Conservation (phyloP, 495 filamentous ascomycete species). For the Hypoxylon perforatum region DNA sequence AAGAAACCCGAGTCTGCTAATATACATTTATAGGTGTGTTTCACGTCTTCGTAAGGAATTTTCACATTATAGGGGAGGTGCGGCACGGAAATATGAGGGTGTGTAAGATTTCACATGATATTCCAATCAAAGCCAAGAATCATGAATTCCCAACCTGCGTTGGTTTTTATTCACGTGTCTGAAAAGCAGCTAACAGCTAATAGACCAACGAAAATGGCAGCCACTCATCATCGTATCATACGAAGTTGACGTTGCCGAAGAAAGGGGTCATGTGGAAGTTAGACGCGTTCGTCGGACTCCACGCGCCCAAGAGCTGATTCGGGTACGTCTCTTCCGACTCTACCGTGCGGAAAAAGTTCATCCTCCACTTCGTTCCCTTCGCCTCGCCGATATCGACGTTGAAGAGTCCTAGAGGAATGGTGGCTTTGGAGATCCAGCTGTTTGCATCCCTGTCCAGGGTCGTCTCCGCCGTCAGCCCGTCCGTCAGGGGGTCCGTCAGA, state of each 20-base stretch:
- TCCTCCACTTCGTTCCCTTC: conserved; percentile 46
- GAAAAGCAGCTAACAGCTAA: background rate
- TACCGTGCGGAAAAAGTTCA: conserved; percentile 51
- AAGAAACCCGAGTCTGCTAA: background rate
- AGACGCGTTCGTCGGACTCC: conserved; percentile 44
- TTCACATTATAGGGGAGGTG: no score
- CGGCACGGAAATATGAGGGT: no score
- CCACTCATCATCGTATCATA: conserved; percentile 21
- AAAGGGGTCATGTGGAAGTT: conserved; percentile 51
- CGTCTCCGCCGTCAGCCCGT: conserved; percentile 45
- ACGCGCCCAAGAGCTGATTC: conserved; percentile 45
- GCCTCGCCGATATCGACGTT: conserved; percentile 47
- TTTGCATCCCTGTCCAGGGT: conserved; percentile 39
- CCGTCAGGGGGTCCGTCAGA: conserved; percentile 35
- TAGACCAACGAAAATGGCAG: background rate
- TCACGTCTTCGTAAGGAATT: conserved; percentile 35
- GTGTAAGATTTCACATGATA: no score
- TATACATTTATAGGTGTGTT: background rate
- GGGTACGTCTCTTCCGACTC: conserved; percentile 46
- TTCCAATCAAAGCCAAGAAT: no score
- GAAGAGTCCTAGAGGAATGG: conserved; percentile 48
- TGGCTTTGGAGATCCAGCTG: conserved; percentile 41
- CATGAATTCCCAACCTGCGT: background rate
- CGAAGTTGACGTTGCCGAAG: conserved; percentile 45
- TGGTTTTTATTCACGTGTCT: background rate